Conservation (phyloP, 768 basidiomycete genomes). For the Macrocybe gigantea region DNA sequence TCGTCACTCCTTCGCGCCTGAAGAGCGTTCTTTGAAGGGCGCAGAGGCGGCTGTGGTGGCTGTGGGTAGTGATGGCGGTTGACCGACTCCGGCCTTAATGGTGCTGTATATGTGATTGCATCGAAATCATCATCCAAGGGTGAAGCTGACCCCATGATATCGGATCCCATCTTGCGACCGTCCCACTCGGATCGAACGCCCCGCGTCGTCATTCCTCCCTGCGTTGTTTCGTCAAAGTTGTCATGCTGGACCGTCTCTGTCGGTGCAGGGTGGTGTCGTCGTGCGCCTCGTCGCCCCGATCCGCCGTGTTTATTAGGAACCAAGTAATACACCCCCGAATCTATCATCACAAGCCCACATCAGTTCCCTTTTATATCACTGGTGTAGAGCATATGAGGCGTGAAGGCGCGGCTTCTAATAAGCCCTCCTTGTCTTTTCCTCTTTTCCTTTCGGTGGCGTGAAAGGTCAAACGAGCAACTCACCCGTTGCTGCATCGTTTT, state of each 20-base stretch:
- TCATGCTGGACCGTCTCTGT: conserved; percentile 34
- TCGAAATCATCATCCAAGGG: conserved; percentile 35
- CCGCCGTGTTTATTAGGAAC: conserved; percentile 30
- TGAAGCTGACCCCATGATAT: conserved; percentile 15
- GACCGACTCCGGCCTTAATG: conserved; percentile 11
- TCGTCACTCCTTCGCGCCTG: too few species aligned
- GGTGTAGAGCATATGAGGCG: too few species aligned
- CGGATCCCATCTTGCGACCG: conserved; percentile 7
- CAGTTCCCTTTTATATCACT: too few species aligned
- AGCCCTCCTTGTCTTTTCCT: too few species aligned
- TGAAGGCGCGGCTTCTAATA: too few species aligned
- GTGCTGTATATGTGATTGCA: conserved; percentile 13
- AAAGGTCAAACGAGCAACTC: too few species aligned
- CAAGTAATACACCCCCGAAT: conserved; percentile 31
- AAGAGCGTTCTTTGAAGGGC: too few species aligned
- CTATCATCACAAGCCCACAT: conserved; percentile 12
- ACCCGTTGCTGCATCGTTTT: background rate
- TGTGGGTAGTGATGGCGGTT: background rate
- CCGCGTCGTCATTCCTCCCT: conserved; percentile 18
- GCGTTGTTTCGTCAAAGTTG: conserved; percentile 33
- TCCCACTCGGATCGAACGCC: conserved; percentile 17
- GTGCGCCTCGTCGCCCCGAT: conserved; percentile 27
- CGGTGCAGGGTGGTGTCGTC: conserved; percentile 30
- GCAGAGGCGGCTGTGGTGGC: too few species aligned
- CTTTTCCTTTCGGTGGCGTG: too few species aligned